Evolutionary conservation across 1,139 yeast genomes (phyloP), one percentile per base, ranked within the genome.

Genomic region (Candida sp.): DNA sequence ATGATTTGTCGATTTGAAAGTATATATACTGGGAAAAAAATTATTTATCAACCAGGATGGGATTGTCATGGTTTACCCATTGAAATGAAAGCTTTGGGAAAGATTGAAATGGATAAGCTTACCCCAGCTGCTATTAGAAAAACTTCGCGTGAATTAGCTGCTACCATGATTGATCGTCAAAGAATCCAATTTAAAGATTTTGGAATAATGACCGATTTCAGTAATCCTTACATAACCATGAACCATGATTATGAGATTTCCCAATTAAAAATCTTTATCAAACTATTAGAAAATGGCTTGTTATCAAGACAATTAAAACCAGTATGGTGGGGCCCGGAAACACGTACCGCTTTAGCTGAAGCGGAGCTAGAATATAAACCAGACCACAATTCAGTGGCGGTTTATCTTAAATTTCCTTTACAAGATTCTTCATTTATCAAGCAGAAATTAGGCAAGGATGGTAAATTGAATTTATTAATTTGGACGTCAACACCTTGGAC

Each of bases 401-500:
- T 82, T 0, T 83, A 75, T 57, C 82, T 87, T 5, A 82, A 79
- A 48, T 93, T 87, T 54, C 91, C 93, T 2, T 51, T 82, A 1
- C 21, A 15, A 19, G 33, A 19, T n/a, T 11, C 33, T 9, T 15
- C 29, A 8, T 29, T 37, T 4, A 25, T 43, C 3, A 21, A 39
- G 5, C 36, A 39, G 25, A 45, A 23, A 12, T 35, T 44, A 5
- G 30, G 39, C 4, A 36, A 35, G 4, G 21, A 30, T 5, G 46
- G 41, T 1, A 48, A 49, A 9, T 49, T 64, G 21, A 57, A 50
- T 36, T 53, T 57, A 56, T 66, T 86, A 48, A 88, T 93, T 44
- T 93, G 99, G 99, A 93, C 99, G 0, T 90, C 97, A 1, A 93
- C 99, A 1, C 98, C 99, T 0, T 93, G 99, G 99, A 95, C 99